Evolutionary conservation across 1,284 basidiomycete genomes (phyloP).

Genomic region (Ganoderma meredithae): DNA sequence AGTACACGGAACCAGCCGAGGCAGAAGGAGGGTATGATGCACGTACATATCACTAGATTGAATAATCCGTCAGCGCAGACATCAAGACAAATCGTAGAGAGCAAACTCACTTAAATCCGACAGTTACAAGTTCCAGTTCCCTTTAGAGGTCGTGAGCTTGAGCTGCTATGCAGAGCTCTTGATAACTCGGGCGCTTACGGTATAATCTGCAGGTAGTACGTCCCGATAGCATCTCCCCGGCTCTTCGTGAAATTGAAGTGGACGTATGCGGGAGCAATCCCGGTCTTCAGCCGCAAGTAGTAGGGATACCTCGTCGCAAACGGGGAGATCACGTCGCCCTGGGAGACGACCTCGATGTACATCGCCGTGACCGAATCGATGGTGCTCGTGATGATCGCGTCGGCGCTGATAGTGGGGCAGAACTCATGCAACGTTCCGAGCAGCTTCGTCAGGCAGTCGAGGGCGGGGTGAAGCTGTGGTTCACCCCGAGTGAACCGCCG

Average conservation of each 20-base stretch:
- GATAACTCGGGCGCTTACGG: constrained; percentile 19
- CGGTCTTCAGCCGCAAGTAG: constrained; percentile 25
- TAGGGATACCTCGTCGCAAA: constrained; percentile 27
- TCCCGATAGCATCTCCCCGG: constrained; percentile 22
- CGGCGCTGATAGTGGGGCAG: constrained; percentile 24
- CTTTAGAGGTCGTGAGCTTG: constrained; percentile 5
- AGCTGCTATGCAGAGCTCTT: too few relatives aligned
- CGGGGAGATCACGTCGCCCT: constrained; percentile 18
- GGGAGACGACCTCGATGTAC: constrained; percentile 25
- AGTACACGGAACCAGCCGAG: too few relatives aligned
- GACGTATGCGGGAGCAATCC: constrained; percentile 26
- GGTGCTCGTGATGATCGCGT: constrained; percentile 27
- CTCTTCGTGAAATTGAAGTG: constrained; percentile 26
- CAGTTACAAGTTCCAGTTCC: constrained; percentile 26
- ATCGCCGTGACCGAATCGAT: constrained; percentile 26
- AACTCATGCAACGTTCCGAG: constrained; percentile 24
- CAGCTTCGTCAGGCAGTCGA: constrained; percentile 20
- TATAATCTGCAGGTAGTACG: constrained; percentile 24
- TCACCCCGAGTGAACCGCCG: constrained; percentile 20
- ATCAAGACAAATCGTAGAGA: neutral
- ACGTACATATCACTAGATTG: constrained; percentile 28
- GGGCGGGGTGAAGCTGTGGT: constrained; percentile 16
- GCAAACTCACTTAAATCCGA: constrained; percentile 24
- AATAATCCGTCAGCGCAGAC: neutral
- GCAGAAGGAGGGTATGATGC: neutral